Conservation (phyloP, 2,329 filamentous ascomycete species). For the Fusarium gaditjirri region DNA sequence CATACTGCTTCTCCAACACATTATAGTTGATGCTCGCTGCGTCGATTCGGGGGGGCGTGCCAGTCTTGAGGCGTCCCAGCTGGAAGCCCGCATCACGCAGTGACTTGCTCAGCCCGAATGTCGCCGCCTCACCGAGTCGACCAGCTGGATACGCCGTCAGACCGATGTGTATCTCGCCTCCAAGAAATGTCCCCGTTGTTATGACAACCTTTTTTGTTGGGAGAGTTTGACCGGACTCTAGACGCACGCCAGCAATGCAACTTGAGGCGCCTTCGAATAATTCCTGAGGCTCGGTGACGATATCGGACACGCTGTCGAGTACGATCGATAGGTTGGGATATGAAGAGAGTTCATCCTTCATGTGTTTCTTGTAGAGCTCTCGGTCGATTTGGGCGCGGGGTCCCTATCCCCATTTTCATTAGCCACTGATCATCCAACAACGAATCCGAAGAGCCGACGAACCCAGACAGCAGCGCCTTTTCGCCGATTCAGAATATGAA, state of each 20-base stretch:
- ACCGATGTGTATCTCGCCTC: constrained; percentile 96
- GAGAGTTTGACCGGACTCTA: constrained; percentile 89
- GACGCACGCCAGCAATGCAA: constrained; percentile 83
- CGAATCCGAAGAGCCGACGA: constrained; percentile 31
- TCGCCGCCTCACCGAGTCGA: constrained; percentile 92
- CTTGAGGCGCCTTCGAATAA: constrained; percentile 62
- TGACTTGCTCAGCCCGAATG: constrained; percentile 91
- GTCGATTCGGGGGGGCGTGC: constrained; percentile 89
- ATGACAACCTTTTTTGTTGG: constrained; percentile 86
- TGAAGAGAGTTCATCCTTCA: constrained; percentile 83
- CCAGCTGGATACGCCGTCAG: constrained; percentile 86
- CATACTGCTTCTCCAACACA: constrained; percentile 76
- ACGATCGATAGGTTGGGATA: constrained; percentile 85
- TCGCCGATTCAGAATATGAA: constrained; percentile 84
- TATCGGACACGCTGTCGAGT: constrained; percentile 90
- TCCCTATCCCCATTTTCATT: constrained; percentile 59
- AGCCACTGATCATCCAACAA: neutral
- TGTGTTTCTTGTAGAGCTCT: constrained; percentile 86
- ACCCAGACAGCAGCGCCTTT: constrained; percentile 96
- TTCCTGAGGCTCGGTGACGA: constrained; percentile 69
- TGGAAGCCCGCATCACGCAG: constrained; percentile 88
- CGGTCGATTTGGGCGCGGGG: constrained; percentile 96
- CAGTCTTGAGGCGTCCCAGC: constrained; percentile 91
- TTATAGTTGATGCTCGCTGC: constrained; percentile 83
- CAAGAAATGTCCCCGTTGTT: constrained; percentile 94